These are phyloP conservation scores for Aureobasidium sp. DNA, from an alignment of 2,329 filamentous ascomycete genomes.

Conservation along the genomic window DNA sequence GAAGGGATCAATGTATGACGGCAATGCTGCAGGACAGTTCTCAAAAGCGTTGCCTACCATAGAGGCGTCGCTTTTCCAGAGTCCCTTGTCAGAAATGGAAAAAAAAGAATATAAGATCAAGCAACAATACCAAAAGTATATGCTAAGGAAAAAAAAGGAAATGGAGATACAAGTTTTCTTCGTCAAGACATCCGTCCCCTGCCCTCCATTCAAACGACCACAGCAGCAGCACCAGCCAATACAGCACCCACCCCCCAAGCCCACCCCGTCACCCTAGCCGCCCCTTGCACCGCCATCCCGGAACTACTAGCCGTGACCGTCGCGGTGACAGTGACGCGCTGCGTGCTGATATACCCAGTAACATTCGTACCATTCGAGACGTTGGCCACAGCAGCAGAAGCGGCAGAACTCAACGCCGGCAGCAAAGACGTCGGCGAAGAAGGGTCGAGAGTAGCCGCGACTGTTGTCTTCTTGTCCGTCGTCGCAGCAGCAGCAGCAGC, in stretches of 20 bases:
- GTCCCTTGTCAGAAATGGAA: no score
- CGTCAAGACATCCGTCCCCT: no score
- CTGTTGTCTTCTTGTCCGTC: not conserved
- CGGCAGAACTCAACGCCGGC: constrained; percentile 1
- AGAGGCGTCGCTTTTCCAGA: no score
- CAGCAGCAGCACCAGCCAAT: constrained; percentile 1
- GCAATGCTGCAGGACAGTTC: no score
- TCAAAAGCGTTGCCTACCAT: no score
- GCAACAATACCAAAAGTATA: no score
- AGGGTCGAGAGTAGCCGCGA: not conserved
- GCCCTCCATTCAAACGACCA: not conserved
- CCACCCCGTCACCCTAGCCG: not conserved
- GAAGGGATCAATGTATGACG: no score
- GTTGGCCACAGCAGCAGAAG: not conserved
- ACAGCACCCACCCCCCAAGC: constrained; percentile 5
- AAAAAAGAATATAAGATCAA: no score
- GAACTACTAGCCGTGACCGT: constrained; percentile 3
- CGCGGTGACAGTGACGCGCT: not conserved
- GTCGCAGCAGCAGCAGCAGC: not conserved
- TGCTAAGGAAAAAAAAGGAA: no score
- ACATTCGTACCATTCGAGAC: not conserved
- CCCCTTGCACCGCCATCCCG: not conserved
- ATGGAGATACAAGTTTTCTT: no score
- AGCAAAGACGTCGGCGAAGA: not conserved
- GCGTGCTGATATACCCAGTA: not conserved